Evolutionary conservation across 2,329 filamentous ascomycete species (phyloP).

Genomic region (Penicillium occitanis): DNA sequence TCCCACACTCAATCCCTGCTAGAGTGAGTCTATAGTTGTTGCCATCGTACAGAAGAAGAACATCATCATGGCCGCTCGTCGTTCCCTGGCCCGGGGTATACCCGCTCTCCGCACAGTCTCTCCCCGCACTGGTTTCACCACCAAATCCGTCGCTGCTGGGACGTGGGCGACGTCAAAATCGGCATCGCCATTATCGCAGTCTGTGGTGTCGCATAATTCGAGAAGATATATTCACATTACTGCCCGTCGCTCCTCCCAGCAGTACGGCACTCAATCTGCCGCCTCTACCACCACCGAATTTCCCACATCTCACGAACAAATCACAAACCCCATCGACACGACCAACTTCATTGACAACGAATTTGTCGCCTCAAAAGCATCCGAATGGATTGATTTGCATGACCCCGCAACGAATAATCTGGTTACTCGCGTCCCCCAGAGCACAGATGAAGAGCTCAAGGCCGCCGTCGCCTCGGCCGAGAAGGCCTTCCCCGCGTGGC

Average conservation of each 20-base stretch:
- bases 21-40: neutral
- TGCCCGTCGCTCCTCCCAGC: slow-evolving; percentile 47
- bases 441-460: slow-evolving; percentile 62
- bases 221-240: slow-evolving; percentile 52
- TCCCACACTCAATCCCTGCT: no score
- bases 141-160: slow-evolving; percentile 27
- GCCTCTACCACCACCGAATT: slow-evolving; percentile 54
- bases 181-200: neutral
- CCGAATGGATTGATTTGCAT: slow-evolving; percentile 63
- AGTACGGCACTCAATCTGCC: slow-evolving; percentile 51
- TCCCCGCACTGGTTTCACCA: slow-evolving; percentile 37
- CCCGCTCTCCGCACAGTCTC: slow-evolving; percentile 39
- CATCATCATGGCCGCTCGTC: slow-evolving; percentile 40
- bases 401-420: slow-evolving; percentile 67
- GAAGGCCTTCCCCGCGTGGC: slow-evolving; percentile 64
- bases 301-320: slow-evolving; percentile 57
- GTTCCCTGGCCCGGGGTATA: slow-evolving; percentile 38
- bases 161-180: neutral
- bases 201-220: neutral
- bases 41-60: neutral
- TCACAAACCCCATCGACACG: slow-evolving; percentile 57
- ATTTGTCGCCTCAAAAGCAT: slow-evolving; percentile 58
- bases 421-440: slow-evolving; percentile 64
- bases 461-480: slow-evolving; percentile 62
- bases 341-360: slow-evolving; percentile 65